Evolutionary conservation across 495 filamentous ascomycete species (phyloP), one percentile per base, ranked within the genome.

Genomic region (Corynascus novoguineensis): DNA sequence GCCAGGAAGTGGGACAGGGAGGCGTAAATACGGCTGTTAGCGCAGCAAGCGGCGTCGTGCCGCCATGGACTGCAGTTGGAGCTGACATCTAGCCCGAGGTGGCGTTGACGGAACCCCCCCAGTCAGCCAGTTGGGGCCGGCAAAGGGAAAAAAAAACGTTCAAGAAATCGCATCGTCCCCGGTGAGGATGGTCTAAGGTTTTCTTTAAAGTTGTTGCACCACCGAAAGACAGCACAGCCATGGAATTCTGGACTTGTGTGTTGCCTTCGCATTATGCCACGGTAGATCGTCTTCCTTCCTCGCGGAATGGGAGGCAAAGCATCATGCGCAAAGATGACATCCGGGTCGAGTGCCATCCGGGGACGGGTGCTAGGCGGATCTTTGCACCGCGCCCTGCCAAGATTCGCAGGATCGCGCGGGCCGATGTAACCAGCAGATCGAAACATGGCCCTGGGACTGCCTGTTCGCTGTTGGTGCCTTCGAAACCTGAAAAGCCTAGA

Each of bases 1-100:
- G 64, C 72, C 72, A 75, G 17, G 65, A 66, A 4, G 65, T 70
- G 31, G 68, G 61, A 51, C 72, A 76, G 12, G 72, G 68, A 6
- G 70, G 72, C 22, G 53, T 67, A 61, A 76, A 76, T 34, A 76
- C 57, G 19, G 72, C 69, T 15, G 72, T 75, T 48, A 76, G 66
- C 10, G 71, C 68, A 22, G 66, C 65, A 19, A 76, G 60, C 41
- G 68, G 68, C 37, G 63, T 55, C 49, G 65, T 60, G 59, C 67
- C 65, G 48, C 63, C 54, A 38, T 54, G 63, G 38, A 53, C 8
- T 50, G 49, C 54, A 50, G 56, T 58, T 35, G 60, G 44, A 34
- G 56, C 53, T 60, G 57, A 53, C 61, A 67, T 65, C 32, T 8
- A 37, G 54, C 37, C 28, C 19, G 41, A n/a, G 31, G 49, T 40